Evolutionary conservation across 108 stramenopile species (phyloP).

Genomic region (Nitzschia palea): DNA sequence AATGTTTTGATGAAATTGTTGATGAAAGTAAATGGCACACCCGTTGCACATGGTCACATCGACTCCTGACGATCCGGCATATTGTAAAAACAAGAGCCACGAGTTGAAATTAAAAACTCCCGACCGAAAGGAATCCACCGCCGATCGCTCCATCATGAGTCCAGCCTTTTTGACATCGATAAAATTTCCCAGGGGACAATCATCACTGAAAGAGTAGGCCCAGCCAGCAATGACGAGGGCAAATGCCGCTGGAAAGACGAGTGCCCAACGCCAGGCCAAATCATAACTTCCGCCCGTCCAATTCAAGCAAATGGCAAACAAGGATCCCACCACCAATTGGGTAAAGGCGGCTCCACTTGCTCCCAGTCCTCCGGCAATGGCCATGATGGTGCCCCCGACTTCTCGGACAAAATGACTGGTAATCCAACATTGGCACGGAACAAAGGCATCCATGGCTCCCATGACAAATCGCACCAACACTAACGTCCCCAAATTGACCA

Average conservation of each 20-base stretch:
- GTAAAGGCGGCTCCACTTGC: slow-evolving; percentile 76
- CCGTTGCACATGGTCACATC: slow-evolving; percentile 72
- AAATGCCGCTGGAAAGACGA: slow-evolving; percentile 52
- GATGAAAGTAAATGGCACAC: slow-evolving; percentile 53
- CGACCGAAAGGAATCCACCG: slow-evolving; percentile 46
- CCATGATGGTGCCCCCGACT: slow-evolving; percentile 61
- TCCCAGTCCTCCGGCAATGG: slow-evolving; percentile 65
- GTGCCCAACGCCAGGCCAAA: slow-evolving; percentile 56
- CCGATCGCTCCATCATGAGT: slow-evolving; percentile 52
- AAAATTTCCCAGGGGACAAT: slow-evolving; percentile 68
- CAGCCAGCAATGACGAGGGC: slow-evolving; percentile 43
- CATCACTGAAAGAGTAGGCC: slow-evolving; percentile 48
- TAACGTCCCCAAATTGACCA: slow-evolving; percentile 24
- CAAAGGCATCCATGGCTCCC: slow-evolving; percentile 58
- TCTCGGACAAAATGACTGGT: slow-evolving; percentile 57
- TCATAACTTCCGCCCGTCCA: slow-evolving; percentile 18
- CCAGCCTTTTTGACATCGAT: slow-evolving; percentile 51
- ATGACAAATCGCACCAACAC: slow-evolving; percentile 52
- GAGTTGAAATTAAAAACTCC: slow-evolving; percentile 57
- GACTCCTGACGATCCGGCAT: slow-evolving; percentile 64
- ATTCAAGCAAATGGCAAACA: slow-evolving; percentile 30
- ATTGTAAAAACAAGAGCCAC: slow-evolving; percentile 66
- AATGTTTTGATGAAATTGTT: slow-evolving; percentile 41
- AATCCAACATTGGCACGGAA: slow-evolving; percentile 68
- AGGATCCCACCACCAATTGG: slow-evolving; percentile 58